Percentiles rank a stretch among this genome's conserved stretches.
Conservation (phyloP, 2,329 filamentous ascomycete genomes). For the Alternaria incomplexa region DNA sequence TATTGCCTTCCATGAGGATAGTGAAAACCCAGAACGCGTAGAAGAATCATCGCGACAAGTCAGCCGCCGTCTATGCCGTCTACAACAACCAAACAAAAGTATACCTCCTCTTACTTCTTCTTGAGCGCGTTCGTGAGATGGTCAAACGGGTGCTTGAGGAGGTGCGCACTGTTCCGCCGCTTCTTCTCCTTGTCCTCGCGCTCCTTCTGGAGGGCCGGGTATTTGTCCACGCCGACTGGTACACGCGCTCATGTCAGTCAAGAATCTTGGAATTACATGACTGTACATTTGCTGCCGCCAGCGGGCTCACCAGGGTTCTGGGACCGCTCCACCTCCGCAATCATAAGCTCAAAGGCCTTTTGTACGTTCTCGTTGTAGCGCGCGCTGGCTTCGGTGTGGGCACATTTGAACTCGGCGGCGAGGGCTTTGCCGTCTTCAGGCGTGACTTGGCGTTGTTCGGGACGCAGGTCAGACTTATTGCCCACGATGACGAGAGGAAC, state of each 20-base stretch:
- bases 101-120: conserved; percentile 1
- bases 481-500: conserved; percentile 94
- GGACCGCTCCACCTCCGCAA: conserved; percentile 91
- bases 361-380: conserved; percentile 92
- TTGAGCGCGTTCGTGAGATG: background rate
- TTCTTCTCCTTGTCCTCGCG: conserved; percentile 5
- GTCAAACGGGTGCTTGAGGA: background rate
- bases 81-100: conserved; percentile 11
- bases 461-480: conserved; percentile 93
- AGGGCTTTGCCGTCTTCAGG: conserved; percentile 84
- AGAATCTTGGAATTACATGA: conserved; percentile 71
- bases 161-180: background rate
- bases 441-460: conserved; percentile 90
- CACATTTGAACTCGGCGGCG: conserved; percentile 86
- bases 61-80: conserved; percentile 27
- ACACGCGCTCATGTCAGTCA: conserved; percentile 24
- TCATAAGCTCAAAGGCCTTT: conserved; percentile 92
- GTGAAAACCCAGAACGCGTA: background rate
- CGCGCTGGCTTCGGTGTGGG: conserved; percentile 93
- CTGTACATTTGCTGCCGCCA: conserved; percentile 76
- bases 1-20: conserved; percentile 12
- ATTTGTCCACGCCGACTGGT: conserved; percentile 5
- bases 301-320: conserved; percentile 88
- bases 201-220: background rate
- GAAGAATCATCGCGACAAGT: conserved; percentile 4